These are phyloP conservation scores for Kregervanrija pseudodelftensis DNA, from an alignment of 805 yeast genomes.

Conservation along the genomic window DNA sequence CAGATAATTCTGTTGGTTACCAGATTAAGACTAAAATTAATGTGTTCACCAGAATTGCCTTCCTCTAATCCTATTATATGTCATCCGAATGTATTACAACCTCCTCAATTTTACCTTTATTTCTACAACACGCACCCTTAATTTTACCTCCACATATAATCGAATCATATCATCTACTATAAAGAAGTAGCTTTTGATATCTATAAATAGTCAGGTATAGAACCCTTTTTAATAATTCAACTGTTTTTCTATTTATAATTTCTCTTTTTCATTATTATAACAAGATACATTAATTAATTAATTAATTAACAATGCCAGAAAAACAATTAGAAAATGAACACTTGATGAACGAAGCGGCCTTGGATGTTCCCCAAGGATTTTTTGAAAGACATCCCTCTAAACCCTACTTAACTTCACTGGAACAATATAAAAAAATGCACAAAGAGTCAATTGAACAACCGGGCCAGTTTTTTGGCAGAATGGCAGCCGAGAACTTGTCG, in stretches of 20 bases:
- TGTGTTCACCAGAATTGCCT: too few relatives aligned
- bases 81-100: too few relatives aligned
- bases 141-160: too few relatives aligned
- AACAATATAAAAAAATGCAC: conserved; percentile 42
- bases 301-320: conserved; percentile 10
- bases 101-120: too few relatives aligned
- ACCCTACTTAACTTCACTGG: conserved; percentile 43
- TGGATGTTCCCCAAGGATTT: conserved; percentile 29
- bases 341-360: conserved; percentile 22
- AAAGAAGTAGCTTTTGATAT: too few relatives aligned
- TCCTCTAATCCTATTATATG: too few relatives aligned
- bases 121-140: too few relatives aligned
- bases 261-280: not conserved
- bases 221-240: not conserved
- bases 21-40: too few relatives aligned
- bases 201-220: not conserved
- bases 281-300: conserved; percentile 1
- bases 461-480: conserved; percentile 44
- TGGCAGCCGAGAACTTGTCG: conserved; percentile 40
- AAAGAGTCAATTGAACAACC: conserved; percentile 53
- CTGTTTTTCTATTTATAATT: not conserved
- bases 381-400: conserved; percentile 35
- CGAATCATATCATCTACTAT: too few relatives aligned
- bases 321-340: conserved; percentile 28
- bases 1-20: too few relatives aligned